These are phyloP conservation scores for Fulvia fulva DNA, from an alignment of 2,329 filamentous ascomycete species.

Conservation along the genomic window DNA sequence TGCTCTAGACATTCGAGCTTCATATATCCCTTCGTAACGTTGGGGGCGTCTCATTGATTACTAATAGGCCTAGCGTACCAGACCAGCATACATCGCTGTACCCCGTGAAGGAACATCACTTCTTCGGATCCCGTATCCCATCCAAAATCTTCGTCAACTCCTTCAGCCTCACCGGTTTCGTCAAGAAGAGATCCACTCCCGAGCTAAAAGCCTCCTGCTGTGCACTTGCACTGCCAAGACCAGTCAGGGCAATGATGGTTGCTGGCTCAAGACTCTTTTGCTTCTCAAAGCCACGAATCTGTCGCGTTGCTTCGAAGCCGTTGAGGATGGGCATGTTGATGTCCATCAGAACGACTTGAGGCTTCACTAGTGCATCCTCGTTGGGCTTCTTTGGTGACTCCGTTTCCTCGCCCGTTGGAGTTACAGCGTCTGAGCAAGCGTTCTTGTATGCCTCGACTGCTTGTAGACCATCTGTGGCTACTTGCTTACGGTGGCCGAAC, in stretches of 20 bases:
- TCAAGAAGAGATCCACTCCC: constrained; percentile 33
- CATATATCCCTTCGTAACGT: no score
- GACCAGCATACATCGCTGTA: no score
- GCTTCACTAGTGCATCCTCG: constrained; percentile 6
- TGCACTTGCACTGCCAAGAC: constrained; percentile 27
- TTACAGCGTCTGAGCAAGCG: not conserved
- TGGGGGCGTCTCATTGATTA: no score
- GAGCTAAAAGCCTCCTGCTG: constrained; percentile 31
- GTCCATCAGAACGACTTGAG: constrained; percentile 42
- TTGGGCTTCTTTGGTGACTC: not conserved
- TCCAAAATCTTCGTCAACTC: constrained; percentile 23
- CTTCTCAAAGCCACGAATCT: constrained; percentile 32
- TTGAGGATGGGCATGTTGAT: constrained; percentile 34
- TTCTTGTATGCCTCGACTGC: constrained; percentile 44
- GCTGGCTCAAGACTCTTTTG: constrained; percentile 23
- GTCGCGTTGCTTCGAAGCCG: constrained; percentile 33
- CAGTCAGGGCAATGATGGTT: constrained; percentile 32
- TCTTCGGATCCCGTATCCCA: constrained; percentile 9
- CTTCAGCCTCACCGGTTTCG: constrained; percentile 29
- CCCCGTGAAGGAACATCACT: no score
- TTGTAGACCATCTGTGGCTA: constrained; percentile 47
- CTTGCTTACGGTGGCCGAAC: constrained; percentile 39
- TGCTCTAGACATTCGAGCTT: no score
- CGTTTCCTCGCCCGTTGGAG: constrained; percentile 3
- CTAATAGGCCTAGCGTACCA: no score